Evolutionary conservation across 495 filamentous ascomycete genomes (phyloP), one percentile per base, ranked within the genome.

Genomic region (Niebla homalea): DNA sequence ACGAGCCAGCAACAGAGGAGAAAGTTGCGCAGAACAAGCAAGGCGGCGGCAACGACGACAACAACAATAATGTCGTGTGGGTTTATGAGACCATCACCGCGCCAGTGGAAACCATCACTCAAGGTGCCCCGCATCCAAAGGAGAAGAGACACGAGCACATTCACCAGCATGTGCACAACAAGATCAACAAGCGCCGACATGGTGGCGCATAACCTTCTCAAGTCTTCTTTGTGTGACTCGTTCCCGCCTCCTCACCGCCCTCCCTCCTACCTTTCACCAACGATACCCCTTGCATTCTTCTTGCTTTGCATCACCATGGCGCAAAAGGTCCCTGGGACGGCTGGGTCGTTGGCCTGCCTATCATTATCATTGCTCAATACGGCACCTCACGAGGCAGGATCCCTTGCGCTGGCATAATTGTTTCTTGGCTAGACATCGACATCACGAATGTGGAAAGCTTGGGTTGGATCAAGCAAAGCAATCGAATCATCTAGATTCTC

Each of bases 161-260:
- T 15, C 54, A 56, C 46, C 54, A 56, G 39, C 54, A 56, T 42
- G 40, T 41, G 7, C 54, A 56, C 50, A 49, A 52, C 32, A 56
- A 56, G 26, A 56, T 56, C 50, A 37, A 56, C 54, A 56, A 56
- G 39, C 51, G 47, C 39, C 43, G 54, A 21, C 54, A 52, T 23
- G 29, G 29, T 8, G 49, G 49, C 49, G 23, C 26, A 48, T 48
- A 48, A 36, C 10, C 29, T 41, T 41, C 5, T 8, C 25, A n/a
- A n/a, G 20, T 11, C 26, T 16, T 36, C n/a, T 48, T 26, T 45
- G 20, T 45, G 20, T 45, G 16, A 7, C 21, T 19, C 21, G 5
- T 45, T 7, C 15, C 26, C 11, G 19, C 3, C n/a, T 45, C 21
- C 5, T 45, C 42, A 10, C 4, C 15, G 10, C 26, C 42, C 21